Evolutionary conservation across 768 basidiomycete species (phyloP), one percentile per base, ranked within the genome.

Genomic region (Harrya chromipes): DNA sequence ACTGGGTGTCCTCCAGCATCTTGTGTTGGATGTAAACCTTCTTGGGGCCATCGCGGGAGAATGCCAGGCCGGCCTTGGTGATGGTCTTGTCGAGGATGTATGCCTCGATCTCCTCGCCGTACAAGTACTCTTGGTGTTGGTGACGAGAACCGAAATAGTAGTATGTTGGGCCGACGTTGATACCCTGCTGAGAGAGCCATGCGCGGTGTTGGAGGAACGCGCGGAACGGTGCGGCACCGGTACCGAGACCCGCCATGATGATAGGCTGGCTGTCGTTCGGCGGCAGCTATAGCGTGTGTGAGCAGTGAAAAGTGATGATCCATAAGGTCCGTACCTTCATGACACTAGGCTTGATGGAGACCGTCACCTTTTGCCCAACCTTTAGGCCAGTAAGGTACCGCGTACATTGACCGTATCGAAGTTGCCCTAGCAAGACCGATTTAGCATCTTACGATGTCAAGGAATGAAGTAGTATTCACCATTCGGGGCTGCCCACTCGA

Each of bases 11-110:
- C 63, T 95, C 85, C 35, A 83, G 74, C 94, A 98, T 98, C 79
- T 90, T 94, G 76, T 98, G 90, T 69, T 99, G 97, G 62, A 99
- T 99, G 70, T 99, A 99, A 19, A 95, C 87, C 71, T 99, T 99
- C 67, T 84, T 83, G 43, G 82, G 82, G 1, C 87, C 84, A 64
- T 99, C 97, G 52, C 97, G 84, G 31, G 95, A 97, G 78, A 98
- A 99, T 20, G 97, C 97, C 36, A 99, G 78, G 14, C 97, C 95
- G 17, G 92, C 87, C 60, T 85, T 85, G 12, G 91, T 85, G 68
- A 98, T 88, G 51, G 94, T 74, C 36, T 85, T 82, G 58, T 89
- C 88, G 9, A 81, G 72, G 47, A 98, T 83, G 71, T 89, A 98
- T 2, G 94, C 91, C 71, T 98, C 94, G 66, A 97, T 90, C 70